These are phyloP conservation scores for Tulasnella sp. DNA, from an alignment of 768 basidiomycete genomes.

Conservation along the genomic window DNA sequence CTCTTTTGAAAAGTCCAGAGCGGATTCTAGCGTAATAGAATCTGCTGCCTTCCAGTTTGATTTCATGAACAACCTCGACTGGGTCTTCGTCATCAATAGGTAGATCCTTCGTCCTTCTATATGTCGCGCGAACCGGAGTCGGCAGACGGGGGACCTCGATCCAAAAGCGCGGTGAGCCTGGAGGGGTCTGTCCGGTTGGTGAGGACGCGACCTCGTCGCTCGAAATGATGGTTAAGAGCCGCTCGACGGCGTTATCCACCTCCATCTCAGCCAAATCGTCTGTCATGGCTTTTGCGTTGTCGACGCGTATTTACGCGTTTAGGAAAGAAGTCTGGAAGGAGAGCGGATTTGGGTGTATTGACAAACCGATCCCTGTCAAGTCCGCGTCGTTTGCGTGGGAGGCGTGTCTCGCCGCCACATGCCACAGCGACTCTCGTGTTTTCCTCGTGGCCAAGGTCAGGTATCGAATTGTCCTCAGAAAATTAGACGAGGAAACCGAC, in stretches of 20 bases:
- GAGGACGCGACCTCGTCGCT: neutral
- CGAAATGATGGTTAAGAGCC: neutral
- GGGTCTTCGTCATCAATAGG: constrained; percentile 30
- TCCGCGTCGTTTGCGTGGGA: neutral
- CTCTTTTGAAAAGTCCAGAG: constrained; percentile 13
- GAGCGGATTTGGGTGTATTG: neutral
- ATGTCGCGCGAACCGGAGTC: constrained; percentile 36
- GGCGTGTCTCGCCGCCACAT: neutral
- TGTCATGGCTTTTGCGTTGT: neutral
- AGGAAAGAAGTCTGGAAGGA: neutral
- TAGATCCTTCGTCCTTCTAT: constrained; percentile 34
- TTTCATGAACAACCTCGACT: constrained; percentile 54
- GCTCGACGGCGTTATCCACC: neutral
- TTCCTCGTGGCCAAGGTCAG: neutral
- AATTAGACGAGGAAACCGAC: neutral
- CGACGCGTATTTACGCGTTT: neutral
- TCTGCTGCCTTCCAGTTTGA: constrained; percentile 32
- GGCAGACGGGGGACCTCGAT: constrained; percentile 37
- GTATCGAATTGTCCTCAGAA: neutral
- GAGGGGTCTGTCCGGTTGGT: neutral
- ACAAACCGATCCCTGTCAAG: neutral
- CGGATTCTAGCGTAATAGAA: constrained; percentile 55
- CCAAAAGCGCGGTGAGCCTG: constrained; percentile 28
- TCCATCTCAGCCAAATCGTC: neutral
- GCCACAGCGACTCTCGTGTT: neutral